Conservation (phyloP, 106 monocot genomes). For the Dendrobium officinale region DNA sequence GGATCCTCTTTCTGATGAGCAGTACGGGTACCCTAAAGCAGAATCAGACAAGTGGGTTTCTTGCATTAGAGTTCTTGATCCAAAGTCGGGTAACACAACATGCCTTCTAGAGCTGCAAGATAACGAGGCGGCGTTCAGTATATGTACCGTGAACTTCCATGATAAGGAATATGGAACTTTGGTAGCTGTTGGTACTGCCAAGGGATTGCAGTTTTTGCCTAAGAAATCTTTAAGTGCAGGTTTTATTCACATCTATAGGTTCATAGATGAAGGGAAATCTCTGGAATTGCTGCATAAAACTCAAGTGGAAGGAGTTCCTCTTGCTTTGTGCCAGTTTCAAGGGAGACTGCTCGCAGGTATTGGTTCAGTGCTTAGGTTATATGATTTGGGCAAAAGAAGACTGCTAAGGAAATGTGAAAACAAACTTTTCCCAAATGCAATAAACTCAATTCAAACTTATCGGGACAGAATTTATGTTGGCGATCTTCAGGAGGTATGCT, state of each 20-base stretch:
- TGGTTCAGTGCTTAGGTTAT: conserved; percentile 76
- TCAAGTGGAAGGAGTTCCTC: conserved; percentile 86
- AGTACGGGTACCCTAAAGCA: conserved; percentile 93
- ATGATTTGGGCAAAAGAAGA: conserved; percentile 87
- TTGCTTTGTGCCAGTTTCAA: conserved; percentile 86
- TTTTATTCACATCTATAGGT: conserved; percentile 92
- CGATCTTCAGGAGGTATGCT: conserved; percentile 89
- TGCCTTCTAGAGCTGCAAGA: conserved; percentile 90
- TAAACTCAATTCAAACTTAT: conserved; percentile 89
- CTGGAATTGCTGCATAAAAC: conserved; percentile 95
- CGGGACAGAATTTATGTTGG: conserved; percentile 96
- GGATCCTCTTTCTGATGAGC: conserved; percentile 84
- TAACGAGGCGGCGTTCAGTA: conserved; percentile 90
- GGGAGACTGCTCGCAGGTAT: conserved; percentile 87
- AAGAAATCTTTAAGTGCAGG: conserved; percentile 56
- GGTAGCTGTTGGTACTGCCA: conserved; percentile 84
- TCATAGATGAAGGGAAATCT: conserved; percentile 81
- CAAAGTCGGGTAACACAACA: conserved; percentile 58
- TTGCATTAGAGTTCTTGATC: conserved; percentile 93
- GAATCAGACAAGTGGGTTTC: conserved; percentile 92
- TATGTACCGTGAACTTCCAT: conserved; percentile 95
- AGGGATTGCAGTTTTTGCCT: conserved; percentile 83
- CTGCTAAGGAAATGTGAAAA: conserved; percentile 94
- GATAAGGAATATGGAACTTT: conserved; percentile 94
- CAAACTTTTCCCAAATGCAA: conserved; percentile 84